Percentiles rank a stretch among this genome's conserved stretches.
These are phyloP conservation scores for Periglandula ipomoeae DNA, from an alignment of 2,329 filamentous ascomycete genomes.

Conservation along the genomic window DNA sequence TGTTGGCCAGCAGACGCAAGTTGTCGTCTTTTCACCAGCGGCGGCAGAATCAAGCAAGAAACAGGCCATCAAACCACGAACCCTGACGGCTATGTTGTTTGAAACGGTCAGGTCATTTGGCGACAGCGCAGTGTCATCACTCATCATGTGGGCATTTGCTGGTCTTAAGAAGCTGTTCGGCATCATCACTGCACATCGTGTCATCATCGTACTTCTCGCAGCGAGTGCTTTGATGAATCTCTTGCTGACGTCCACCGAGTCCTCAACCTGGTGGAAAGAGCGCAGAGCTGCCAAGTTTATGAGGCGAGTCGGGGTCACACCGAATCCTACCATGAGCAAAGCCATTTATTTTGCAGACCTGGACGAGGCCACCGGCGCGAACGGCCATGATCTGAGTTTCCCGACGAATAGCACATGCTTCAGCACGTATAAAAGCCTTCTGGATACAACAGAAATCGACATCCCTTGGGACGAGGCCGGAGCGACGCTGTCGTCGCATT, in stretches of 20 bases:
- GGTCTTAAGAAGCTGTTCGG: conserved; percentile 56
- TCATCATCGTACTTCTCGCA: conserved; percentile 61
- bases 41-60: conserved; percentile 39
- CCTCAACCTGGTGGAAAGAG: conserved; percentile 77
- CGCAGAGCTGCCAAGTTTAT: conserved; percentile 74
- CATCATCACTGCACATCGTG: conserved; percentile 60
- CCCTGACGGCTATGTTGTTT: conserved; percentile 59
- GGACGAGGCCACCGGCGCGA: conserved; percentile 47
- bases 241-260: conserved; percentile 64
- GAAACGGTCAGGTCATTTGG: conserved; percentile 65
- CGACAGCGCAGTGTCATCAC: conserved; percentile 64
- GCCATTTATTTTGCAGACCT: conserved; percentile 78
- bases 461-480: conserved; percentile 45
- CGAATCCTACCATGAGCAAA: conserved; percentile 73
- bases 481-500: conserved; percentile 33
- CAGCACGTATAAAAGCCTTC: conserved; percentile 50
- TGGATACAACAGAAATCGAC: conserved; percentile 50
- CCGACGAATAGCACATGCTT: conserved; percentile 48
- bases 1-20: conserved; percentile 59
- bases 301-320: conserved; percentile 67
- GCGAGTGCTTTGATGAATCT: conserved; percentile 65
- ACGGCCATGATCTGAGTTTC: conserved; percentile 22
- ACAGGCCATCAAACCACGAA: conserved; percentile 51
- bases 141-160: conserved; percentile 70
- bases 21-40: conserved; percentile 49